A percentile compares a stretch with the other conserved stretches of the same genome.
phyloP scores from a whole-genome alignment of 2,329 filamentous ascomycete genomes.

The Dothideomycetes sp. region DNA sequence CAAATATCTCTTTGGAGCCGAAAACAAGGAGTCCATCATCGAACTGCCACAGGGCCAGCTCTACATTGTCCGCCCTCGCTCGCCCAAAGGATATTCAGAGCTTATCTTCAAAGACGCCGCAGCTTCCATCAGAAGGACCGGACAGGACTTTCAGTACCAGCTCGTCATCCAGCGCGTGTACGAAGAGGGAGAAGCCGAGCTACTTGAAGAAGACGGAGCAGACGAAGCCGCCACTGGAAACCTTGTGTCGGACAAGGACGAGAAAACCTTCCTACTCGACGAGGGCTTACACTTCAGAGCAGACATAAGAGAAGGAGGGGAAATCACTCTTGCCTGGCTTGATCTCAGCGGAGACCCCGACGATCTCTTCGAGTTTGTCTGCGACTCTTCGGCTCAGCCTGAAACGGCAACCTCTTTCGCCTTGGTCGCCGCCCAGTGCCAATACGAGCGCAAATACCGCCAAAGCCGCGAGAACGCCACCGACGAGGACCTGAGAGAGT shows the following conservation, averaged over 20 bases:
- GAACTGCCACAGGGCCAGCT: slow-evolving; percentile 93
- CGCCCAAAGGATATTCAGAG: slow-evolving; percentile 95
- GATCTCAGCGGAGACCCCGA: slow-evolving; percentile 88
- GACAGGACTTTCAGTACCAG: slow-evolving; percentile 94
- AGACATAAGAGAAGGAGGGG: slow-evolving; percentile 66
- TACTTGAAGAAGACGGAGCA: slow-evolving; percentile 80
- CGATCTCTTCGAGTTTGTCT: slow-evolving; percentile 97
- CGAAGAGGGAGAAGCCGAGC: slow-evolving; percentile 92
- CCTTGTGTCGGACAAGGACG: slow-evolving; percentile 76
- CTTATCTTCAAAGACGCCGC: slow-evolving; percentile 95
- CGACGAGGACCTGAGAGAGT: slow-evolving; percentile 68
- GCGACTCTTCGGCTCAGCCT: slow-evolving; percentile 60
- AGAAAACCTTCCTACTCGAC: slow-evolving; percentile 95
- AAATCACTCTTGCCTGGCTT: slow-evolving; percentile 86
- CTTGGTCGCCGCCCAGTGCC: slow-evolving; percentile 75
- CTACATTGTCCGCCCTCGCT: slow-evolving; percentile 88
- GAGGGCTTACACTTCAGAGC: slow-evolving; percentile 79
- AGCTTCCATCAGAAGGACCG: slow-evolving; percentile 82
- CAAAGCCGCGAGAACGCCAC: slow-evolving; percentile 70
- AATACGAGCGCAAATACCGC: slow-evolving; percentile 94
- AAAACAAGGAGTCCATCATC: slow-evolving; percentile 83
- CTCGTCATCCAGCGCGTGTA: slow-evolving; percentile 93
- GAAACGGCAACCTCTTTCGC: slow-evolving; percentile 72
- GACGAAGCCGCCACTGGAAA: slow-evolving; percentile 57
- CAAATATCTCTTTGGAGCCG: slow-evolving; percentile 85